These are phyloP conservation scores for Crithidia mellificae DNA, from an alignment of 208 protist genomes.

Conservation along the genomic window DNA sequence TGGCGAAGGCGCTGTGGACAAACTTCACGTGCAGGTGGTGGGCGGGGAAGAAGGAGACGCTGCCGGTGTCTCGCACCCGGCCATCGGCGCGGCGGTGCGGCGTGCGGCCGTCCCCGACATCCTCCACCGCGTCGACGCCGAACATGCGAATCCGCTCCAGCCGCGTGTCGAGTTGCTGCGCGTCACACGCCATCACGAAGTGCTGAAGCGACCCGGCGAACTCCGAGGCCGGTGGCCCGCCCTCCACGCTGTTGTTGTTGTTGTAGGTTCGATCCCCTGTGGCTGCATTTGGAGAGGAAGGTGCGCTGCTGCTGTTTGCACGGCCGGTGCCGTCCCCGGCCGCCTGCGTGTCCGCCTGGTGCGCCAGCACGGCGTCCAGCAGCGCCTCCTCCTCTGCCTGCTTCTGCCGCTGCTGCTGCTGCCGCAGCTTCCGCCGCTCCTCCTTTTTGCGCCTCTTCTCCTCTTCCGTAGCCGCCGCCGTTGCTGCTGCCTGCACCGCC, in stretches of 20 bases:
- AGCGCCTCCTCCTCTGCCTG: slow-evolving; percentile 75
- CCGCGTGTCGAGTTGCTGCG: slow-evolving; percentile 63
- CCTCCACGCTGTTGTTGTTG: not conserved
- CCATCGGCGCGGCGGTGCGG: slow-evolving; percentile 53
- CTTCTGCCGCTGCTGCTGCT: slow-evolving; percentile 43
- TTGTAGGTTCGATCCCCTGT: not conserved
- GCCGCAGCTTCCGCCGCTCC: slow-evolving; percentile 37
- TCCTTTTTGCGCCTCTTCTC: slow-evolving; percentile 34
- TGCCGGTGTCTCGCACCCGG: slow-evolving; percentile 45
- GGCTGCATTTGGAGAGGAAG: not conserved
- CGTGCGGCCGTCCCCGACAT: slow-evolving; percentile 71
- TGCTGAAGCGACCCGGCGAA: slow-evolving; percentile 33
- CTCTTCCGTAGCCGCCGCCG: slow-evolving; percentile 18
- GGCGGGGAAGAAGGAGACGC: slow-evolving; percentile 61
- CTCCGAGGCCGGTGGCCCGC: not conserved
- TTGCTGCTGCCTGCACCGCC: not conserved
- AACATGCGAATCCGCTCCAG: slow-evolving; percentile 77
- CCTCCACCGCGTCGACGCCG: slow-evolving; percentile 72
- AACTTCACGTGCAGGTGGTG: slow-evolving; percentile 57
- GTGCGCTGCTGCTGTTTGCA: slow-evolving; percentile 10
- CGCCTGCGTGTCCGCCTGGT: slow-evolving; percentile 8
- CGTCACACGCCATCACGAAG: slow-evolving; percentile 61
- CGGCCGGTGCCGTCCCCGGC: not conserved
- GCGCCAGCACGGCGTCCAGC: slow-evolving; percentile 60
- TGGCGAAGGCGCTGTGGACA: slow-evolving; percentile 59